A percentile compares a stretch with the other conserved stretches of the same genome.
phyloP scores from a whole-genome alignment of 2,329 filamentous ascomycete species.

The Bipolaris bicolor region DNA sequence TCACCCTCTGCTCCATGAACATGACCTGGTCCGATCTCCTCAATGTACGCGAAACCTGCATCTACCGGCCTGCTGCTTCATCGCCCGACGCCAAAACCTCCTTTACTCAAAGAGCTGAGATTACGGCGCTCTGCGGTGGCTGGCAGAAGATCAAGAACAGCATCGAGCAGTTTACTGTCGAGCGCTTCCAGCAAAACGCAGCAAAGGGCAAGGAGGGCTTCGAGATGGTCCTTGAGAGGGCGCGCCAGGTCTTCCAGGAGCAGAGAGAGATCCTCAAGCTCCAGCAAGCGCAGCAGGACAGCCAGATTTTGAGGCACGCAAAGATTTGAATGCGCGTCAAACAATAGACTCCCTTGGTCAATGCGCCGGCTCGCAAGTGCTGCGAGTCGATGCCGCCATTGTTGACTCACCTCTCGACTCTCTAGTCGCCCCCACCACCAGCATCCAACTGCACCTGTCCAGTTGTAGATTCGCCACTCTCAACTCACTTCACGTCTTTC shows the following conservation, averaged over 20 bases:
- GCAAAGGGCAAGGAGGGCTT: conserved; percentile 91
- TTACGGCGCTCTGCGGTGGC: conserved; percentile 91
- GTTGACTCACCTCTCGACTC: not conserved
- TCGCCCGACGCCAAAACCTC: conserved; percentile 67
- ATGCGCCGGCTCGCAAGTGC: conserved; percentile 6
- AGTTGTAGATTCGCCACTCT: conserved; percentile 6
- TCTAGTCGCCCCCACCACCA: not conserved
- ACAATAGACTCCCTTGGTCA: not conserved
- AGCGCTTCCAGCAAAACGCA: conserved; percentile 90
- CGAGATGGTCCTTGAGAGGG: conserved; percentile 92
- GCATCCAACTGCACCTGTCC: not conserved
- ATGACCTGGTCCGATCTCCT: conserved; percentile 91
- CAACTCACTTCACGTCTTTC: conserved; percentile 4
- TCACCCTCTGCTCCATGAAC: conserved; percentile 97
- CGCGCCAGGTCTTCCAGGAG: conserved; percentile 86
- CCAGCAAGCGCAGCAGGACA: conserved; percentile 54
- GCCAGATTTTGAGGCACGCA: conserved; percentile 39
- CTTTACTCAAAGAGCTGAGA: conserved; percentile 88
- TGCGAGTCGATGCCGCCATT: not conserved
- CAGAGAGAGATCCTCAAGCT: conserved; percentile 69
- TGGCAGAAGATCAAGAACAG: conserved; percentile 97
- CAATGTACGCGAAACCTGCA: conserved; percentile 89
- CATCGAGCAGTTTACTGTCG: conserved; percentile 90
- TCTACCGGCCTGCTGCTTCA: conserved; percentile 70
- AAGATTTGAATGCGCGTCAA: conserved; percentile 27